Evolutionary conservation across 257 asterid genomes (phyloP).

Genomic region (Solanum etuberosum): DNA sequence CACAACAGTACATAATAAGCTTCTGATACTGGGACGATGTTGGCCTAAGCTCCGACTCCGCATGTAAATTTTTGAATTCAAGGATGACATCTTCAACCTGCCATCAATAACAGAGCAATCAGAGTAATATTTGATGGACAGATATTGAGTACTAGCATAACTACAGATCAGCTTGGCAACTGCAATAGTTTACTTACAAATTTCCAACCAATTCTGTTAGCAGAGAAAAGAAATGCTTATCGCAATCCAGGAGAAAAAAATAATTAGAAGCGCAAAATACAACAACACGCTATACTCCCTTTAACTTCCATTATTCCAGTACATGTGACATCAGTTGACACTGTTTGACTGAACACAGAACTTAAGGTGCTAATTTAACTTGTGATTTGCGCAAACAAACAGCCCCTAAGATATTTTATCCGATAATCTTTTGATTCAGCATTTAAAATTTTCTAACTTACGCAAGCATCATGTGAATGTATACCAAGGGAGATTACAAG

Average conservation of each 20-base stretch:
- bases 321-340: neutral
- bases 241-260: neutral
- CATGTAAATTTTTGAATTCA: constrained; percentile 41
- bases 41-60: constrained; percentile 50
- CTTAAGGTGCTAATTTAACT: neutral
- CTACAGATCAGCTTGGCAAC: neutral
- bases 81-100: constrained; percentile 60
- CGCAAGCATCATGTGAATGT: neutral
- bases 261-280: neutral
- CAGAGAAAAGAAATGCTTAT: neutral
- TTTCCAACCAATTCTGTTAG: neutral
- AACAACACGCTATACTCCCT: neutral
- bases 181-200: neutral
- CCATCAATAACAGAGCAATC: constrained; percentile 8
- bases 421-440: neutral
- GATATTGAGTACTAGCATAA: neutral
- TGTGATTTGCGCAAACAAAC: neutral
- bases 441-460: neutral
- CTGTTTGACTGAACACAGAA: neutral
- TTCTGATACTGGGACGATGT: constrained; percentile 45
- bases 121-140: neutral
- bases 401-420: neutral
- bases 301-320: neutral
- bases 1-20: constrained; percentile 48
- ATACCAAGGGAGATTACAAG: constrained; percentile 28